phyloP scores from a whole-genome alignment of 768 basidiomycete genomes.

The Candolleomyces eurysporus region DNA sequence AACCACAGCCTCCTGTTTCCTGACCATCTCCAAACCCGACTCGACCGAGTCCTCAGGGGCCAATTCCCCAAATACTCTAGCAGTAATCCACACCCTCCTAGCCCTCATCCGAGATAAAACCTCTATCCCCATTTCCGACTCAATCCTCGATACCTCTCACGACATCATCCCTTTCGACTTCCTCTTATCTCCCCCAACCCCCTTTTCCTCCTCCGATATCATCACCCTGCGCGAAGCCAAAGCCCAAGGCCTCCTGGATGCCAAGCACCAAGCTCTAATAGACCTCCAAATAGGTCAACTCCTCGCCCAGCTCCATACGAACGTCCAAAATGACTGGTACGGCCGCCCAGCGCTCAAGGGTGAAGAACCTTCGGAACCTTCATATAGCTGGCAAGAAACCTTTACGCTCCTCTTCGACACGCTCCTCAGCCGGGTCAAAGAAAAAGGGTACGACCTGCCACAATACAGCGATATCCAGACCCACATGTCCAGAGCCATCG shows the following conservation, averaged over 20 bases:
- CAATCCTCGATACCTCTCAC: constrained; percentile 49
- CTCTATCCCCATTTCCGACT: constrained; percentile 47
- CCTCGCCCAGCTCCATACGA: constrained; percentile 60
- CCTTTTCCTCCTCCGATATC: constrained; percentile 32
- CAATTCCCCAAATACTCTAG: constrained; percentile 36
- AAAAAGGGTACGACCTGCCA: not conserved
- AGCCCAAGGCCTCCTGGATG: constrained; percentile 30
- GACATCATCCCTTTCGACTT: constrained; percentile 46
- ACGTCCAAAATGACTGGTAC: constrained; percentile 77
- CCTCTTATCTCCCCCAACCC: constrained; percentile 47
- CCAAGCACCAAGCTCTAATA: constrained; percentile 40
- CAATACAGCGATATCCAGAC: constrained; percentile 42
- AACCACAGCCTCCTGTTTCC: constrained; percentile 21
- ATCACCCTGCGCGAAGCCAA: constrained; percentile 39
- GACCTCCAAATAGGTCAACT: constrained; percentile 62
- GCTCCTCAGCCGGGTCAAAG: constrained; percentile 12
- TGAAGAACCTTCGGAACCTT: constrained; percentile 8
- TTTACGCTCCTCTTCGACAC: constrained; percentile 52
- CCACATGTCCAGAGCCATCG: constrained; percentile 67
- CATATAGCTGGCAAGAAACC: constrained; percentile 75
- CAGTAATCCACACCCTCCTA: constrained; percentile 38
- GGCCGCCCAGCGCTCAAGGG: constrained; percentile 38
- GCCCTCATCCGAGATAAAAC: constrained; percentile 41
- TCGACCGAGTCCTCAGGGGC: not conserved
- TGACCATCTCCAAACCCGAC: constrained; percentile 24